Conservation (phyloP, 768 basidiomycete genomes). For the Butyriboletus loyo region DNA sequence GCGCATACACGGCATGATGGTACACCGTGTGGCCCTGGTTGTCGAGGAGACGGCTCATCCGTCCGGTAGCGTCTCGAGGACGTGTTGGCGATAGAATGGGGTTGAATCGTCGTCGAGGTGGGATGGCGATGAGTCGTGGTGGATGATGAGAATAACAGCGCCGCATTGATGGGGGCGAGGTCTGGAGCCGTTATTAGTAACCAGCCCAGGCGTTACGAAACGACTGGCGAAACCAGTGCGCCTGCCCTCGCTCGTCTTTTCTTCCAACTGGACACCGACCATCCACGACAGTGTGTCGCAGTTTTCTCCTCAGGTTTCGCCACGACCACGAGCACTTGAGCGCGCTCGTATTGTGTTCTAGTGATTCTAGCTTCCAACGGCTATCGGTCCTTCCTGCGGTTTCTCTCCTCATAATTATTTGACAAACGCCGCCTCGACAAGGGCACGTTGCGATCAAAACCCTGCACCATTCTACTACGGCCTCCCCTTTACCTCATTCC, state of each 20-base stretch:
- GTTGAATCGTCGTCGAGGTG: conserved; percentile 8
- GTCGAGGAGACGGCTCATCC: not conserved
- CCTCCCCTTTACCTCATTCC: conserved; percentile 62
- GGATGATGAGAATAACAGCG: conserved; percentile 13
- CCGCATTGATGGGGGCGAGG: conserved; percentile 24
- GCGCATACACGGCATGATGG: not conserved
- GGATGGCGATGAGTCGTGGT: not conserved
- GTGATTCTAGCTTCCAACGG: conserved; percentile 18
- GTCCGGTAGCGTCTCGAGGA: conserved; percentile 1
- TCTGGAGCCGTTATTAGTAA: conserved; percentile 26
- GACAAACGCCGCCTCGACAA: conserved; percentile 51
- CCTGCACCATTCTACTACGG: conserved; percentile 43
- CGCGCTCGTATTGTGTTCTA: conserved; percentile 22
- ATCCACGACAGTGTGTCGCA: conserved; percentile 8
- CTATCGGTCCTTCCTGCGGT: conserved; percentile 18
- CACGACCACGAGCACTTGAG: conserved; percentile 14
- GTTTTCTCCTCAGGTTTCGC: conserved; percentile 8
- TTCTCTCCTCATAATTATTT: conserved; percentile 34
- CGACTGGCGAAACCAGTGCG: conserved; percentile 33
- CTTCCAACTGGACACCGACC: conserved; percentile 21
- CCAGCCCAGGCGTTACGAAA: conserved; percentile 31
- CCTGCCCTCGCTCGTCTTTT: conserved; percentile 12
- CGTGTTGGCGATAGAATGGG: not conserved
- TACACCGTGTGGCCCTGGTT: not conserved
- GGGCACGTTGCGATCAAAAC: conserved; percentile 84